A percentile compares a stretch with the other conserved stretches of the same genome.
Evolutionary conservation across 805 yeast genomes (phyloP).

Genomic region (Hanseniaspora taiwanica): DNA sequence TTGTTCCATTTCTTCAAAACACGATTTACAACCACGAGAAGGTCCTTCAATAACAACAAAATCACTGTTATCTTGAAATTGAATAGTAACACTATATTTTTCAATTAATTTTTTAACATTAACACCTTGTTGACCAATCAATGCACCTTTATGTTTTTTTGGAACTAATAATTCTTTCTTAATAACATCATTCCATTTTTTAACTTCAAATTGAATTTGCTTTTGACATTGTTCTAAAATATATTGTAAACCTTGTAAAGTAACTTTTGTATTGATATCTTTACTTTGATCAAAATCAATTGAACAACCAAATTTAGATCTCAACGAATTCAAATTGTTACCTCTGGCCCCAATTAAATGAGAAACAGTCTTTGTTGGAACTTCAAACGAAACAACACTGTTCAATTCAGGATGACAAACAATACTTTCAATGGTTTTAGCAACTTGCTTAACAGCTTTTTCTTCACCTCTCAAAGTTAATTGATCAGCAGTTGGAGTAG

Average conservation of each 20-base stretch:
- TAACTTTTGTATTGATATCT: constrained; percentile 33
- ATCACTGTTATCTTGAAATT: constrained; percentile 59
- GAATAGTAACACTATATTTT: constrained; percentile 69
- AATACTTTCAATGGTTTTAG: constrained; percentile 26
- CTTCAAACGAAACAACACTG: constrained; percentile 31
- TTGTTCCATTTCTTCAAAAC: constrained; percentile 73
- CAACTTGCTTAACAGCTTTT: constrained; percentile 35
- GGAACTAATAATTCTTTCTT: constrained; percentile 57
- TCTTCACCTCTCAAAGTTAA: constrained; percentile 60
- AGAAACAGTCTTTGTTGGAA: constrained; percentile 57
- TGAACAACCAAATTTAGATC: constrained; percentile 62
- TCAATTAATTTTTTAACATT: constrained; percentile 77
- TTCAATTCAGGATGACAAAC: constrained; percentile 16
- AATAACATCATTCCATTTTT: constrained; percentile 73
- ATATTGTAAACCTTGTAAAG: constrained; percentile 62
- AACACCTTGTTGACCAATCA: constrained; percentile 75
- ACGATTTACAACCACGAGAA: constrained; percentile 74
- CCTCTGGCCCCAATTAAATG: constrained; percentile 89
- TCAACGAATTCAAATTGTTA: constrained; percentile 48
- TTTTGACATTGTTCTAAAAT: constrained; percentile 62
- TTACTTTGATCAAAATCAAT: constrained; percentile 49
- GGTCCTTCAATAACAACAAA: constrained; percentile 70
- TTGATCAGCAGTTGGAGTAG: constrained; percentile 35
- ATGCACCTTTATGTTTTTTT: constrained; percentile 58
- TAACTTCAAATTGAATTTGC: constrained; percentile 43